Evolutionary conservation across 2,329 filamentous ascomycete genomes (phyloP), one percentile per base, ranked within the genome.

Genomic region (Sordariomycetes sp.): DNA sequence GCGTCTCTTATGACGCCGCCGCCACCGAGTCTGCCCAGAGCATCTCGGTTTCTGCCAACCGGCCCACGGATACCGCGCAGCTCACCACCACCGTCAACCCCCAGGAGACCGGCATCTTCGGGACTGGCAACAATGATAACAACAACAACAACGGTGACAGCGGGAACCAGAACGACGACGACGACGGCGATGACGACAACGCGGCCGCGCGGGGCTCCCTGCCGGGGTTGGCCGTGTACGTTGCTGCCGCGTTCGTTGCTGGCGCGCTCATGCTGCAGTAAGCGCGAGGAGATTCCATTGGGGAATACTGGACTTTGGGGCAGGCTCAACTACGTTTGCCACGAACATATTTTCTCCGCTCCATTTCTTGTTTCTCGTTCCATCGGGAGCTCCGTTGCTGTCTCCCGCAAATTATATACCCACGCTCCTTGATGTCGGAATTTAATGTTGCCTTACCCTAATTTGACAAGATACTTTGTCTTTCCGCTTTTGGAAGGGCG

Each of bases 251-350:
- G 14, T 10, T 46, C 20, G 4, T 35, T 40, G 55, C 43, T 1
- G 28, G 43, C 11, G 46, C 72, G 75, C 82, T 68, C 81, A 79
- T 50, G 37, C 4, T 40, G 37, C 37, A 7, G 73, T 40, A 40
- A 40, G 10, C 12, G 12, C 12, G 10, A 14, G 37, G 37, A 40
- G 12, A 16, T 14, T 16, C 37, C 3, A 3, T 14, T 40, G 3
- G 37, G 37, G 18, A 3, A 14, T 5, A 16, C 12, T 40, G 3
- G 37, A 16, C 37, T 16, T 11, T 11, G 12, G 18, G 37, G 18
- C 12, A 14, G 37, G 18, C 12, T 40, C 18, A 40, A 40, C 18
- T 11, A 40, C 37, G 37, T 40, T 40, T 6, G 37, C 12, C 37
- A 40, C 10, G 3, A 40, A 40, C 18, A 16, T 4, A 3, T 40